Conservation (phyloP, 176 grass and related monocot species). For the barley (Hordeum vulgare) region DNA sequence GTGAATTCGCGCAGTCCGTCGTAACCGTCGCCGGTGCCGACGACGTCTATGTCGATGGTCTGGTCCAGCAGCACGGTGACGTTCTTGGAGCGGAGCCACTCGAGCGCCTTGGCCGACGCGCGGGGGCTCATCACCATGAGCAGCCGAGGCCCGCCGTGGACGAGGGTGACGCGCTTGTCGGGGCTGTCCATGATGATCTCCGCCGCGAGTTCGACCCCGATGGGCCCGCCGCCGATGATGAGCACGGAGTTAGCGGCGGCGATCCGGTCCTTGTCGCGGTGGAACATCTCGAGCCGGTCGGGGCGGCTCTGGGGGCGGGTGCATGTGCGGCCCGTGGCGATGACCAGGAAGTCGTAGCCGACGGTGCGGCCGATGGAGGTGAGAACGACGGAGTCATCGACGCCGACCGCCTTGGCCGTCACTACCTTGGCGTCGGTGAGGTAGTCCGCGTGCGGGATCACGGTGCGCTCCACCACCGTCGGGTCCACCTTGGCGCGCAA, state of each 20-base stretch:
- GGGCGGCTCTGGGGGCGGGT: neutral
- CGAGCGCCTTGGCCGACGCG: slow-evolving; percentile 52
- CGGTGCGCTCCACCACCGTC: slow-evolving; percentile 29
- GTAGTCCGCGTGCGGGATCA: slow-evolving; percentile 63
- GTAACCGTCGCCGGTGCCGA: too few species aligned
- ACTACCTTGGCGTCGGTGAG: slow-evolving; percentile 45
- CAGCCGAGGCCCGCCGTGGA: slow-evolving; percentile 46
- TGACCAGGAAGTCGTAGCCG: slow-evolving; percentile 61
- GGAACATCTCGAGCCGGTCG: slow-evolving; percentile 47
- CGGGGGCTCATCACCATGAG: slow-evolving; percentile 36
- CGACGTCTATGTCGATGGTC: slow-evolving; percentile 28
- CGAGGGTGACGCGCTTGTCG: slow-evolving; percentile 53
- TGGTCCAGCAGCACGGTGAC: slow-evolving; percentile 65
- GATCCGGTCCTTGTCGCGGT: slow-evolving; percentile 40
- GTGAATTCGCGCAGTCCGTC: slow-evolving; percentile 17
- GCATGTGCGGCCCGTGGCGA: slow-evolving; percentile 50
- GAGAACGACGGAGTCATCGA: slow-evolving; percentile 49
- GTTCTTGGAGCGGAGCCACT: slow-evolving; percentile 63
- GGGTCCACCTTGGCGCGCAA: slow-evolving; percentile 62
- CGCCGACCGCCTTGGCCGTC: slow-evolving; percentile 23
- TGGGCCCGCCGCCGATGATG: slow-evolving; percentile 56
- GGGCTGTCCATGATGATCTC: slow-evolving; percentile 51
- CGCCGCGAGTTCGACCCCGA: slow-evolving; percentile 60
- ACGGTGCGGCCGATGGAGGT: slow-evolving; percentile 40
- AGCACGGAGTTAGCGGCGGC: slow-evolving; percentile 27